Percentiles rank a stretch among this genome's conserved stretches.
Conservation (phyloP, 306 rosid species). For the Coriaria nepalensis region DNA sequence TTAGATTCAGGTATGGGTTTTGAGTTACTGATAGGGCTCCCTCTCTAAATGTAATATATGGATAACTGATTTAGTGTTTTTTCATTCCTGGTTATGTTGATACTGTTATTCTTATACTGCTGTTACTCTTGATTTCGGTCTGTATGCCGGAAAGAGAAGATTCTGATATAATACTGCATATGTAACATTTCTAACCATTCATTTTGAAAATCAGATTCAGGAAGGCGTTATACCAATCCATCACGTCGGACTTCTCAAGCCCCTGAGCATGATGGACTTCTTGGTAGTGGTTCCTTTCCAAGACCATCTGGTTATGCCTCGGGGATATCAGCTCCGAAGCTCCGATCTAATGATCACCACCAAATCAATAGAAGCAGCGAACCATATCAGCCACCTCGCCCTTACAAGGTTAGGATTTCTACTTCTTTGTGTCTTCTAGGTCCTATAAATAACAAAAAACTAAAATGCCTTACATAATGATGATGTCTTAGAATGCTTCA, state of each 20-base stretch:
- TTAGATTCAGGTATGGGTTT: slow-evolving; percentile 63
- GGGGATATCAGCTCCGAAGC: slow-evolving; percentile 50
- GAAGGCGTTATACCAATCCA: slow-evolving; percentile 52
- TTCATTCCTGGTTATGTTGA: no score
- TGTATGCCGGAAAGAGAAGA: no score
- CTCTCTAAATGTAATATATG: no score
- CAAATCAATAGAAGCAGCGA: slow-evolving; percentile 55
- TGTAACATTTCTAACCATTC: slow-evolving; percentile 13
- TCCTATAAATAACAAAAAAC: background rate
- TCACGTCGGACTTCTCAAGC: slow-evolving; percentile 63
- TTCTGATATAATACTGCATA: background rate
- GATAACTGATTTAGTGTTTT: no score
- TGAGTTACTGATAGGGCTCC: slow-evolving; percentile 1
- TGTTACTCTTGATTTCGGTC: no score
- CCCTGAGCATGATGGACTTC: slow-evolving; percentile 98
- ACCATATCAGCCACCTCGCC: slow-evolving; percentile 93
- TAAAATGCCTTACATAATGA: background rate
- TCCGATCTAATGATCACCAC: slow-evolving; percentile 40
- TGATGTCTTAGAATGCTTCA: background rate
- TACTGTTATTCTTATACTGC: no score
- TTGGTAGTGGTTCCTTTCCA: slow-evolving; percentile 95
- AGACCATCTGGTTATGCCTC: slow-evolving; percentile 70
- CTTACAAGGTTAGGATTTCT: slow-evolving; percentile 56
- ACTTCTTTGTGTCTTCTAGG: slow-evolving; percentile 5
- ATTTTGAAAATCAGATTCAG: slow-evolving; percentile 43